Percentiles rank a stretch among this genome's conserved stretches.
Conservation (phyloP, 108 stramenopile genomes). For the Nannochloropsis gaditana region DNA sequence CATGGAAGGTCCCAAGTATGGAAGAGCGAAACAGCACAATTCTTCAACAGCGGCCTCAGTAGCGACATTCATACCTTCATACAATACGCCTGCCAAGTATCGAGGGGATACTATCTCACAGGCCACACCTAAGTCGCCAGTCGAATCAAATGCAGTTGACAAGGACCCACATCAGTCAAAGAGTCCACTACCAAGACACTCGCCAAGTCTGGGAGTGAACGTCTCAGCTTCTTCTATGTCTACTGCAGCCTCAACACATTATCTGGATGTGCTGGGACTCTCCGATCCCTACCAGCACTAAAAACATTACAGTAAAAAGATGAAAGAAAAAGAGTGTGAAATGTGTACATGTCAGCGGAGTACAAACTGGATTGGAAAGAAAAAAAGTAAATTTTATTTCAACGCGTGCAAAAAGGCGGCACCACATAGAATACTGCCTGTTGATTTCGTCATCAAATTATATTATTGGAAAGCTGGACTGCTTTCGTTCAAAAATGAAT, state of each 20-base stretch:
- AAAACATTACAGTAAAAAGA: neutral
- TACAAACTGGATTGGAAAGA: neutral
- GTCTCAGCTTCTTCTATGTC: neutral
- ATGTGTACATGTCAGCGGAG: neutral
- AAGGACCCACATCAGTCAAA: too few species aligned
- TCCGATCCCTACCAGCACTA: constrained; percentile 13
- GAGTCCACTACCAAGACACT: too few species aligned
- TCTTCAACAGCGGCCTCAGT: neutral
- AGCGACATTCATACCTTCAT: neutral
- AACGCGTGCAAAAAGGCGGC: too few species aligned
- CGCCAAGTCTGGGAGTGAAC: neutral
- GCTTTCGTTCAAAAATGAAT: too few species aligned
- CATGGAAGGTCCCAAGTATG: neutral
- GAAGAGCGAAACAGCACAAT: neutral
- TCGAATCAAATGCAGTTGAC: too few species aligned
- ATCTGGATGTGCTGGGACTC: constrained; percentile 16
- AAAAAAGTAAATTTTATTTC: too few species aligned
- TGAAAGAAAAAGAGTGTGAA: neutral
- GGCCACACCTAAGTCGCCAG: too few species aligned
- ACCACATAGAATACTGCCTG: too few species aligned
- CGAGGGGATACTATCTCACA: too few species aligned
- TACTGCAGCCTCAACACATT: neutral
- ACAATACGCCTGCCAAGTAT: neutral
- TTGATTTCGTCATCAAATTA: too few species aligned
- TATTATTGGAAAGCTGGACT: too few species aligned